Evolutionary conservation across 306 rosid species (phyloP).

Genomic region (Medicago ruthenica): DNA sequence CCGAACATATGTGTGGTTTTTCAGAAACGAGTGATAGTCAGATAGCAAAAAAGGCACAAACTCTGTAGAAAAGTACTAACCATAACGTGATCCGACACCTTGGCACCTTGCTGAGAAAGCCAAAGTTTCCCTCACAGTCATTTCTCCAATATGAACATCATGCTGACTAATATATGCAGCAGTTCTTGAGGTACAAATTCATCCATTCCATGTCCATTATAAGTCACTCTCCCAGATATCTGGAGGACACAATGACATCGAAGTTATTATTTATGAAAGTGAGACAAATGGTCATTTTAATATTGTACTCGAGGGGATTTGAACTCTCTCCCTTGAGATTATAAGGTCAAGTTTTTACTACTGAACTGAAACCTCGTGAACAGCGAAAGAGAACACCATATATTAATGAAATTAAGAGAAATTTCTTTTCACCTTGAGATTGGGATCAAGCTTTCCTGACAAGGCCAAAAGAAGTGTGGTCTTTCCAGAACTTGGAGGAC

Average conservation of each 20-base stretch:
- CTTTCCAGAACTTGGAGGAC: slow-evolving; percentile 79
- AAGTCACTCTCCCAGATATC: slow-evolving; percentile 39
- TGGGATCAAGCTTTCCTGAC: slow-evolving; percentile 74
- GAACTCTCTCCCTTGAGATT: background rate
- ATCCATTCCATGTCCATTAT: slow-evolving; percentile 45
- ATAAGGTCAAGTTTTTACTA: background rate
- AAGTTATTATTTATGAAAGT: too few species aligned
- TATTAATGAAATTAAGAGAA: background rate
- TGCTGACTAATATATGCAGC: slow-evolving; percentile 49
- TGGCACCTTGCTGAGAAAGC: slow-evolving; percentile 52
- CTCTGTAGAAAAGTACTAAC: slow-evolving; percentile 19
- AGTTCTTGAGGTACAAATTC: slow-evolving; percentile 51
- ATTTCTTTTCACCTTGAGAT: slow-evolving; percentile 54
- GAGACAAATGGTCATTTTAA: background rate
- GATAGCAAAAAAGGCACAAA: background rate
- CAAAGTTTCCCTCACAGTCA: slow-evolving; percentile 52
- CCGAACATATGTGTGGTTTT: background rate
- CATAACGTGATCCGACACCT: slow-evolving; percentile 49
- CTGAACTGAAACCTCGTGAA: background rate
- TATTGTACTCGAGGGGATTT: background rate
- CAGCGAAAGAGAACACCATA: background rate
- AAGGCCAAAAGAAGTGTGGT: slow-evolving; percentile 68
- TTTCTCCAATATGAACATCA: slow-evolving; percentile 50
- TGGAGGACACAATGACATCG: background rate
- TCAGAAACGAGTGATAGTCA: background rate